Evolutionary conservation across 768 basidiomycete genomes (phyloP).

Genomic region (Amanita jacksonii): DNA sequence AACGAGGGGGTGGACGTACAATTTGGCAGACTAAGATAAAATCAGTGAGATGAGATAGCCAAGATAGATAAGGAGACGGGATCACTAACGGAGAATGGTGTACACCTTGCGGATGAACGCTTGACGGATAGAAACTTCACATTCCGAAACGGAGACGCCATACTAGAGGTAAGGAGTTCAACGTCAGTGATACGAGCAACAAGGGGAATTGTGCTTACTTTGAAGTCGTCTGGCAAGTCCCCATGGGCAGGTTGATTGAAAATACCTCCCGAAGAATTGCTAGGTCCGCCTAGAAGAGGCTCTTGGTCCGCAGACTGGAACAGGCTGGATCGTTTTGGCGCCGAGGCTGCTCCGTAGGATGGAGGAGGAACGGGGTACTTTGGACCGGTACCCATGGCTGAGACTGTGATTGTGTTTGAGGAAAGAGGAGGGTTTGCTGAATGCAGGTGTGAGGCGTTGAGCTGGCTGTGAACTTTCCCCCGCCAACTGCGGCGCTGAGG

Average conservation of each 20-base stretch:
- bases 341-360: slow-evolving; percentile 37
- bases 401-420: slow-evolving; percentile 21
- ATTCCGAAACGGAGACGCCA: slow-evolving; percentile 72
- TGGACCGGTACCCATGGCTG: too few species aligned
- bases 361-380: slow-evolving; percentile 59
- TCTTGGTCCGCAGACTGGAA: slow-evolving; percentile 30
- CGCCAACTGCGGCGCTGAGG: too few species aligned
- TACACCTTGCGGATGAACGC: slow-evolving; percentile 91
- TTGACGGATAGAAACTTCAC: slow-evolving; percentile 65
- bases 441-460: too few species aligned
- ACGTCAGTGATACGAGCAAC: background rate
- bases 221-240: slow-evolving; percentile 90
- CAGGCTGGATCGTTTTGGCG: slow-evolving; percentile 21
- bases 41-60: background rate
- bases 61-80: slow-evolving; percentile 2
- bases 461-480: too few species aligned
- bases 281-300: slow-evolving; percentile 49
- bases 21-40: slow-evolving; percentile 54
- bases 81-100: slow-evolving; percentile 72
- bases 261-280: slow-evolving; percentile 36
- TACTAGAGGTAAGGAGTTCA: slow-evolving; percentile 36
- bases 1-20: slow-evolving; percentile 29
- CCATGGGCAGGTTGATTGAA: slow-evolving; percentile 66
- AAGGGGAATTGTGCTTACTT: slow-evolving; percentile 36
- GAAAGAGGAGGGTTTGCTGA: slow-evolving; percentile 2